These are phyloP conservation scores for Mimosa pudica DNA, from an alignment of 306 rosid genomes.

Conservation along the genomic window DNA sequence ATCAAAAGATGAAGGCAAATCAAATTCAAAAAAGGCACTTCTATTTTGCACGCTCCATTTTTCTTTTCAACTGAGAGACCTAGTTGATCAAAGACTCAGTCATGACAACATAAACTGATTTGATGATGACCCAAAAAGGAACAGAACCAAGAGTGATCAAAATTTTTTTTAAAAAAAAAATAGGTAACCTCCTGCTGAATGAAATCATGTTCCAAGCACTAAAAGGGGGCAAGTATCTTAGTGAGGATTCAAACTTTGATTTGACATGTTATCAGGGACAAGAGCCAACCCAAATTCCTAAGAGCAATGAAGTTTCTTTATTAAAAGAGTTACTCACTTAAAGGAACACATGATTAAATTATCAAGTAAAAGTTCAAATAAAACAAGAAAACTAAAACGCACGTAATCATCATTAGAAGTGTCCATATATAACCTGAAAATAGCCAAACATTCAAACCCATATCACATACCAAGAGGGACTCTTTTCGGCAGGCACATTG, in stretches of 20 bases:
- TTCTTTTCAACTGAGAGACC: slow-evolving; percentile 9
- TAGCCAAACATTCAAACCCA: slow-evolving; percentile 4
- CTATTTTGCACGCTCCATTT: not conserved
- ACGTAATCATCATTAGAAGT: not conserved
- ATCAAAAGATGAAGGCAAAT: slow-evolving; percentile 23
- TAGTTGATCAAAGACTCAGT: not conserved
- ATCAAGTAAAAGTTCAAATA: not conserved
- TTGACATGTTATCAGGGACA: no score
- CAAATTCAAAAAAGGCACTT: slow-evolving; percentile 22
- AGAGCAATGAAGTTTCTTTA: no score
- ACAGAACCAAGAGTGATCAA: slow-evolving; percentile 23
- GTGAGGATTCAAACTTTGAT: no score
- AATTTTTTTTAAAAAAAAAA: not conserved
- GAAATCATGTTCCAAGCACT: no score
- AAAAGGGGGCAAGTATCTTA: no score
- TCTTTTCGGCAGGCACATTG: not conserved
- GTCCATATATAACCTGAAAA: slow-evolving; percentile 3
- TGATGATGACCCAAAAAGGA: not conserved
- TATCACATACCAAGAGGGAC: not conserved
- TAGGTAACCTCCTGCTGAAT: no score
- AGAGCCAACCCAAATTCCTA: no score
- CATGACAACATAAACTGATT: slow-evolving; percentile 27
- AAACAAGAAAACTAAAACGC: not conserved
- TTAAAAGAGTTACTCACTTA: not conserved
- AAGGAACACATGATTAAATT: slow-evolving; percentile 5